Evolutionary conservation across 768 basidiomycete species (phyloP), one percentile per base, ranked within the genome.

Genomic region (Baorangia bicolor): DNA sequence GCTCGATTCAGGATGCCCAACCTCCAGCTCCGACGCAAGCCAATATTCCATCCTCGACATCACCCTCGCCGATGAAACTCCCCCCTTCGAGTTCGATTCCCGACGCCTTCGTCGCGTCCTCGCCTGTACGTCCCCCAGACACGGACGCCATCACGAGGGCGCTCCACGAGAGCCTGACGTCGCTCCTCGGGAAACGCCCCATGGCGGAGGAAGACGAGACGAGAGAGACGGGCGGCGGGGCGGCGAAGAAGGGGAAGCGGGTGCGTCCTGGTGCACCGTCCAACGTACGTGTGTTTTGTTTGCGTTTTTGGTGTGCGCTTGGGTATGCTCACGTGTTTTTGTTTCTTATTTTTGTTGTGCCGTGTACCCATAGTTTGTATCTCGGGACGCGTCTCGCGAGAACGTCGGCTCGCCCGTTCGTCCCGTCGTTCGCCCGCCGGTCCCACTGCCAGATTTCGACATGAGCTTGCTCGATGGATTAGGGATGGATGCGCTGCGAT

Each of bases 181-280:
- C 81, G 23, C 68, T 90, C 51, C 73, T 92, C 18, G 89, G 88
- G 16, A 92, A 92, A 67, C 78, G 88, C 13, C 75, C 77, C 13
- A 71, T 77, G 1, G 72, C 74, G 6, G 78, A 77, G 11, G 75
- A 76, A 3, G 77, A 78, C 28, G 58, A 55, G 20, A 53, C 44
- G 45, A 70, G 68, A 14, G 54, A 55, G 1, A 46, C 53, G 14
- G 63, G 61, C 12, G 58, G 14, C 4, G 38, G 20, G 11, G 59
- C 57, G 4, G 58, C 54, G 33, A 68, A 64, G 41, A 66, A 64
- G 45, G 72, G 73, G 2, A 76, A 76, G 53, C 68, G 77, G 35
- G 64, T 72, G 14, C 65, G 77, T n/a, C 77, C 75, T 3, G 69
- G 69, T 5, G 69, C 68, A 1, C 63, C 68, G 21, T 62, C 72